phyloP scores from a whole-genome alignment of 495 filamentous ascomycete species.

The Xylaria intraflava region DNA sequence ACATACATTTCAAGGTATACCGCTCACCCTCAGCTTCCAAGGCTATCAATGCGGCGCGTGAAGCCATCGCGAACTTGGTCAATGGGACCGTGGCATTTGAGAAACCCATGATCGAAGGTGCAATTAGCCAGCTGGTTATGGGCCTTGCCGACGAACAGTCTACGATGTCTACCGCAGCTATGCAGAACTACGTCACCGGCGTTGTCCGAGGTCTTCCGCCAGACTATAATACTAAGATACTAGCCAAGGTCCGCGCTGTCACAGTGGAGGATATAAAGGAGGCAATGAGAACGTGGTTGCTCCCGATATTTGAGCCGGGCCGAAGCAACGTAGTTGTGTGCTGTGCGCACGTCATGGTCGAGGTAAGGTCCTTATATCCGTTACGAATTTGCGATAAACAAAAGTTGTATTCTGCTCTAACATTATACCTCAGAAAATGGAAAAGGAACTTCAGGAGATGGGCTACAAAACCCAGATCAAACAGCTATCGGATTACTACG shows the following conservation, averaged over 20 bases:
- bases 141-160: conserved; percentile 78
- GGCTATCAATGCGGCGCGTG: conserved; percentile 69
- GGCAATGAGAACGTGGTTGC: conserved; percentile 65
- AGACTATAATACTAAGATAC: conserved; percentile 68
- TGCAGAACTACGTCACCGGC: conserved; percentile 71
- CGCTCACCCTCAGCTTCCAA: conserved; percentile 84
- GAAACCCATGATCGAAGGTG: conserved; percentile 76
- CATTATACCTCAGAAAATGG: conserved; percentile 51
- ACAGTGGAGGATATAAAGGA: conserved; percentile 68
- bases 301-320: conserved; percentile 70
- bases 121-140: conserved; percentile 81
- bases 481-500: conserved; percentile 73
- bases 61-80: conserved; percentile 52
- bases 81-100: conserved; percentile 62
- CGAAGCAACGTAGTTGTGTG: conserved; percentile 80
- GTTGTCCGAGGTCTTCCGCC: conserved; percentile 71
- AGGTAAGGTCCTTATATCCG: conserved; percentile 49
- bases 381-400: neutral
- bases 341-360: conserved; percentile 77
- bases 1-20: conserved; percentile 75
- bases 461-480: conserved; percentile 75
- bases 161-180: conserved; percentile 72
- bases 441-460: conserved; percentile 60
- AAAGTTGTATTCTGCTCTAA: conserved; percentile 7
- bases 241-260: conserved; percentile 69